Base-by-base conservation (phyloP, 257 asterid species). In the Coffea canephora region DNA sequence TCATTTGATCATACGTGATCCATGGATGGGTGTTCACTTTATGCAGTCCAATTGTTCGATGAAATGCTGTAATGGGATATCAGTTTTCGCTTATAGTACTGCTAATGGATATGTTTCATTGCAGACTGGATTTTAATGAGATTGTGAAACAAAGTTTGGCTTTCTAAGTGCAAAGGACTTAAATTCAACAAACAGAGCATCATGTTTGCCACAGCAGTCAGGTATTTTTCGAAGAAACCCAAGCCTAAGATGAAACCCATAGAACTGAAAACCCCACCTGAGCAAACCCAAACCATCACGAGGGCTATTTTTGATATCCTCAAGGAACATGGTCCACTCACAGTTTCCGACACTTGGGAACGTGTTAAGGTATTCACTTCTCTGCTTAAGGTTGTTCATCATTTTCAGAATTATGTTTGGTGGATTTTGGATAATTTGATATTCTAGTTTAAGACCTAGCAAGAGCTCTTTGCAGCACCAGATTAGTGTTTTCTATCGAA, bases 221-320 rank as follows among this genome's bases (percentile, higher is more conserved):
- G 97, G 84, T 90, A 76, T 78, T 82, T 93, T 39, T 95, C 86
- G 4, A 92, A 80, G 90, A 93, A 93, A 73, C 94, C 99, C 57
- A 93, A 93, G 86, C 97, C 98, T 16, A 93, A 93, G 86, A 93
- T 95, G 98, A 95, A 92, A 73, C 98, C 97, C 0, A 92, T 91
- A 80, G 96, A 93, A 81, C 96, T 92, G 75, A 91, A 86, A 62
- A 92, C 91, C 36, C 99, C 99, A 8, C 95, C 95, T 0, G 99
- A 93, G 88, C 99, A 92, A 80, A 92, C 98, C 1, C 98, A 92
- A 87, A 91, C 97, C 31, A 92, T 95, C 82, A 91, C 98, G 5
- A 83, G 99, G 83, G 91, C 83, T 54, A 90, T 95, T 71, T 93
- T 95, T 52, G 93, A 93, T 84, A 76, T 95, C 78, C 88, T 95